phyloP scores from a whole-genome alignment of 23 red algal genomes.

The Pyropia yezoensis region DNA sequence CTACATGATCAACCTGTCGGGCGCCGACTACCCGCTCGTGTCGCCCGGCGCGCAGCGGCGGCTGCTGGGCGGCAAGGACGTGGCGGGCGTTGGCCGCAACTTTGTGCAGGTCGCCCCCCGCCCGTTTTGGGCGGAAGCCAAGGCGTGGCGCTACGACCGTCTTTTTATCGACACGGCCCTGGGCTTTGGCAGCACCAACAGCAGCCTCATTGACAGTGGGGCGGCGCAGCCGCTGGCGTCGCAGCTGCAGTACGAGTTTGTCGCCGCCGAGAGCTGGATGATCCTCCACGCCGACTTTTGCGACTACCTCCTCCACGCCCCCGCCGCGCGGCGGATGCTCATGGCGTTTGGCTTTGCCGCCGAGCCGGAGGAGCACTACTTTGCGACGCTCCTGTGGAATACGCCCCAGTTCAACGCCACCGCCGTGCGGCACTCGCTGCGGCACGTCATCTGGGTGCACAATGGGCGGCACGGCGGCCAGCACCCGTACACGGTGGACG shows the following conservation, averaged over 20 bases:
- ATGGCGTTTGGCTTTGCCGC: constrained; percentile 47
- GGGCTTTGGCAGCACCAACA: constrained; percentile 34
- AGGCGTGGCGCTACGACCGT: constrained; percentile 34
- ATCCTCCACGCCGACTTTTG: constrained; percentile 46
- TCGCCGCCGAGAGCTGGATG: constrained; percentile 69
- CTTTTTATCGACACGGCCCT: constrained; percentile 44
- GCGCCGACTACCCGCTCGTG: constrained; percentile 70
- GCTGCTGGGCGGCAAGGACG: constrained; percentile 15
- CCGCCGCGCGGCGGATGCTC: constrained; percentile 44
- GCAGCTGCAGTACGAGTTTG: constrained; percentile 40
- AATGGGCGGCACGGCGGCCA: constrained; percentile 63
- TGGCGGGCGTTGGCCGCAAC: constrained; percentile 20
- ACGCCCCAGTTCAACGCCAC: constrained; percentile 32
- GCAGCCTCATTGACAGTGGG: constrained; percentile 24
- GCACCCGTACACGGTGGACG: constrained; percentile 71
- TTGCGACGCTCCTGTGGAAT: constrained; percentile 57
- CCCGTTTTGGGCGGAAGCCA: constrained; percentile 38
- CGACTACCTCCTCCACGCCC: constrained; percentile 18
- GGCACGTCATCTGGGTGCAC: constrained; percentile 60
- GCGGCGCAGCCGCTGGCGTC: constrained; percentile 39
- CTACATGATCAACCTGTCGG: constrained; percentile 77
- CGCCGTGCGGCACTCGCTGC: constrained; percentile 44
- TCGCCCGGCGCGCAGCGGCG: constrained; percentile 21
- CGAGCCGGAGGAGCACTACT: constrained; percentile 70
- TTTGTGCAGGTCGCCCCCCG: constrained; percentile 31